Base-by-base conservation (phyloP, 805 yeast genomes). In the Candida michaelii region DNA sequence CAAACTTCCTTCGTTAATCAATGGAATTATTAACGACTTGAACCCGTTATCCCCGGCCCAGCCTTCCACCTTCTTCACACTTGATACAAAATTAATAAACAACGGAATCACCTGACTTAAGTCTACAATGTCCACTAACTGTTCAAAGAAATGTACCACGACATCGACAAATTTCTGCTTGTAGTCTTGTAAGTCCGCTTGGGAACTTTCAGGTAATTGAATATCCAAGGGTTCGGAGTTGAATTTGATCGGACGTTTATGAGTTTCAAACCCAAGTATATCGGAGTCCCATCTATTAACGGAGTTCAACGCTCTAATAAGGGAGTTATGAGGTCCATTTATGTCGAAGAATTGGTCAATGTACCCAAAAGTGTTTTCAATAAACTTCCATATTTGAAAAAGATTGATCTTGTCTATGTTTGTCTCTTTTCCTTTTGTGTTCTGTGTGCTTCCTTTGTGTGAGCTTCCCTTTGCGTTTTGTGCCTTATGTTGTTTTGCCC, bases 341-440 rank as follows among this genome's bases (percentile, higher is more conserved):
- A 6, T 32, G 15, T 49, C 39, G 38, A 66, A 67, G 40, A 53
- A 63, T n/a, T 45, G 42, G 1, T 46, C 40, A 3, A 59, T 48
- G 36, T 60, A 59, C 3, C 49, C 54, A 42, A 57, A 58, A 0
- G 76, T 66, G 25, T 59, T 60, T 48, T 69, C 73, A 23, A 65
- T 44, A 36, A 48, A 69, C 44, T 56, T 61, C 42, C 66, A 55
- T 5, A 67, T 44, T 17, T 50, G 51, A 24, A 54, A 54, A 43
- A 64, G 63, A 41, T 63, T 55, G 14, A 65, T 43, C 14, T 35
- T 32, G 4, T 13, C n/a, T 2, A 25, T 8, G 30, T 36, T 25
- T 10, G 3, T 16, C 7, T 17, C 30, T 21, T 33, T 33, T n/a
- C n/a, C n/a, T n/a, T n/a, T n/a, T n/a, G n/a, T n/a, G n/a, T n/a